Base-by-base conservation (phyloP, 1,284 basidiomycete genomes). In the Heterobasidion irregulare region DNA sequence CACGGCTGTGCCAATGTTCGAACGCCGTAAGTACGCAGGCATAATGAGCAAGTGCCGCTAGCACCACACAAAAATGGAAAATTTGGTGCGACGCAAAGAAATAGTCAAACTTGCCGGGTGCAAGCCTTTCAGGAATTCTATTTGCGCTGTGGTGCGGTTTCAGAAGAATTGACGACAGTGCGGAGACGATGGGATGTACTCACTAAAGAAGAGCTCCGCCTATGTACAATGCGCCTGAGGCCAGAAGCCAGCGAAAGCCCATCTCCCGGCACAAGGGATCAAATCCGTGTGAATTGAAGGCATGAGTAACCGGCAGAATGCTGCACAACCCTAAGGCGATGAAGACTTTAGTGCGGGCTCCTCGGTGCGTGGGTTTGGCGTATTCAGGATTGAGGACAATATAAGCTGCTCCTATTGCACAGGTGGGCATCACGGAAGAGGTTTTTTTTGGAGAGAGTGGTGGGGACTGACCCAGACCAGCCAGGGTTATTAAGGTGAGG, bases 1-100 rank as follows among this genome's bases (percentile, higher is more conserved):
- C 51, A 15, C 56, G 58, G 47, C 74, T 70, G 68, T 87, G 80
- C 70, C 81, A 77, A 67, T 84, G 76, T 56, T 79, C 68, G 62
- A 87, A 75, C 45, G 75, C 76, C 19, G 73, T 77, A 61, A 83
- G 63, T 54, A 87, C 72, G 61, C 80, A 79, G 47, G 69, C 66
- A 70, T 90, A 94, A 67, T 94, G 91, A 41, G 83, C 77, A 58
- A 88, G 72, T 10, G 89, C 90, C 2, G 90, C 94, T 26, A 83
- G 68, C 48, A 95, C 75, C 32, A 95, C 92, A 65, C 83, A 86
- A 61, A 82, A 66, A 66, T 96, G 94, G 70, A 97, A 96, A 64
- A 94, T 88, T 70, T 89, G 87, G 73, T 94, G 92, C 35, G 87
- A 92, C 0, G 87, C 79, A 54, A 86, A 82, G 61, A 94, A 78